Evolutionary conservation across 2,329 filamentous ascomycete species (phyloP), one percentile per base, ranked within the genome.

Genomic region (Diaporthe sp.): DNA sequence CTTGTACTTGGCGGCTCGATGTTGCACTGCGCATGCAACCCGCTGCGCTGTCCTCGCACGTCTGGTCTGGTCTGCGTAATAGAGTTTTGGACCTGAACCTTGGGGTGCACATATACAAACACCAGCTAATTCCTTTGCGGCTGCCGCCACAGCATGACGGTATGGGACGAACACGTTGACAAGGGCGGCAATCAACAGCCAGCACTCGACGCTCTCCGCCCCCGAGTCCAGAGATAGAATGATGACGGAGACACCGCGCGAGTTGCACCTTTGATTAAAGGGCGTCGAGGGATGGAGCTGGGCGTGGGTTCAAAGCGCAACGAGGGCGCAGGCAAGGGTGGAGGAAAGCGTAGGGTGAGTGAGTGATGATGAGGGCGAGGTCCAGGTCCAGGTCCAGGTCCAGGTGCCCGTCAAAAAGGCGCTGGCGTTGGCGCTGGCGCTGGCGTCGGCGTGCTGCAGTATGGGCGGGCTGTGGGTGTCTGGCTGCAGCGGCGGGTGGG

Each of bases 241-340:
- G 58, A 65, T 65, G 71, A 73, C 47, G 58, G 58, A 73, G 44
- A 39, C 37, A 73, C 57, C 58, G 55, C 34, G 71, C 71, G 58
- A 65, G 71, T 55, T 53, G 71, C 71, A 73, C 15, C 47, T 65
- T 63, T 65, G 58, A 73, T 65, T 65, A 55, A 72, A 73, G 71
- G 71, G 71, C 71, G 58, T 73, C 71, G 49, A 73, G 71, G 71
- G 71, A 73, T 73, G 58, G n/a, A 55, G 34, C n/a, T 63, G 71
- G 47, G 65, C 65, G 65, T 53, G 65, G 47, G 71, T 73, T 73
- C 71, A 73, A 65, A 65, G 71, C 71, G 71, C 49, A 55, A 58
- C 53, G 71, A 73, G 58, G 58, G 71, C 71, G 71, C 58, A 65
- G 47, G 71, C 71, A 73, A 73, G 71, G 71, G 71, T 73, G 47